Evolutionary conservation across 2,329 filamentous ascomycete species (phyloP), one percentile per base, ranked within the genome.

Genomic region (Biscogniauxia sp.): DNA sequence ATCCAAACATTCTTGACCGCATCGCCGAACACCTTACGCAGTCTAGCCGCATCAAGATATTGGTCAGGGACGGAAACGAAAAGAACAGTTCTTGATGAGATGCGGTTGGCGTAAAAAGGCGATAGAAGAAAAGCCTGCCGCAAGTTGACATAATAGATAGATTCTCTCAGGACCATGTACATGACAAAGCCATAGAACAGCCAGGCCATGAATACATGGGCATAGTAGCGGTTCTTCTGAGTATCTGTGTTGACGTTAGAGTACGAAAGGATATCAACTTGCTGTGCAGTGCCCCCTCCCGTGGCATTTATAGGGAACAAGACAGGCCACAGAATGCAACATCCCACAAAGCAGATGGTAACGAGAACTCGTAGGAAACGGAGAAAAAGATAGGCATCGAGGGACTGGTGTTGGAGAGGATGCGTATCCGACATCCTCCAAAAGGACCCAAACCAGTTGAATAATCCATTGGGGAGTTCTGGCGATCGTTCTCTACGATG

Each of bases 101-200:
- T 87, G 60, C 93, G 90, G 70, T 88, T 89, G 57, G 92, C 85
- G 73, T 96, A 96, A 54, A 91, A 81, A 11, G 93, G 92, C 11
- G 92, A 93, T 58, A 96, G 84, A 50, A 96, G 85, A 77, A 96
- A 97, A 0, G 94, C 94, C 77, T 98, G 94, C 64, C 93, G 90
- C 56, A 98, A 78, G 71, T 96, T 96, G 79, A 97, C 90, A 76
- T 92, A 96, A 82, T 89, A 97, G 68, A 98, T 90, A 72, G 87
- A 88, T 76, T 98, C 94, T 60, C 94, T 86, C 59, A 93, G 90
- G 64, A 98, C 86, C 71, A 92, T 88, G 77, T 91, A 95, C 75
- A 98, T 89, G 66, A 98, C 83, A 73, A 98, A 98, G 53, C 85
- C 86, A 75, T 90, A 93, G 77, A 92, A 98, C 55, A 93, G 75